Base-by-base conservation (phyloP, 495 filamentous ascomycete genomes). In the Talaromyces wortmannii region DNA sequence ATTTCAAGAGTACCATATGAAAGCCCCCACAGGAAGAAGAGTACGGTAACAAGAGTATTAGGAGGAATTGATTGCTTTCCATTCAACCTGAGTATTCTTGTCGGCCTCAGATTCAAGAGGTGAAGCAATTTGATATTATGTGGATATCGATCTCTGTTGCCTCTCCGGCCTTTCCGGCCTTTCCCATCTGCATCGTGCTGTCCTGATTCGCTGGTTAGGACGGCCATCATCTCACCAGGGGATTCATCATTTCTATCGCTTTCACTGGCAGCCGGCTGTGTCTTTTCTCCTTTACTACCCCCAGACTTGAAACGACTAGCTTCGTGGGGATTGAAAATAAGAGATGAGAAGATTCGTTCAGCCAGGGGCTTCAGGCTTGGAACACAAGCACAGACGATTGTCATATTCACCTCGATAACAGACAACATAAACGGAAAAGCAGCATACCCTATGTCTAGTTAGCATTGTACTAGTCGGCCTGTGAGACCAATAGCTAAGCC, bases 361-460 rank as follows among this genome's bases (percentile, higher is more conserved):
- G 44, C 44, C 10, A 46, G 44, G 16, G 44, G 44, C 17, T 95
- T 97, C 57, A 96, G 73, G 15, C 87, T 92, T n/a, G 91, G 92
- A 33, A 95, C 85, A 61, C 90, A 96, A 49, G 84, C 91, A 55
- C 89, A 94, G 46, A 92, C 86, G 53, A 96, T 88, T 7, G 90
- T 90, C 11, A 91, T 77, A 61, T 95, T 91, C 65, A 90, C 86
- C 63, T 90, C 88, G 50, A 91, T 77, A 23, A 83, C 83, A 31
- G 83, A 87, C 87, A 86, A 91, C 81, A 90, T 86, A 61, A 89
- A 82, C 1, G 86, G 81, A 0, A 85, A 61, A 3, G 86, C 84
- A 5, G 82, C 86, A 66, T 88, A 83, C 80, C 75, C 80, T 17
- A 23, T 23, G 23, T 23, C 23, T 23, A 23, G 23, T 23, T 48